Evolutionary conservation across 768 basidiomycete genomes (phyloP).

Genomic region (Amanita pallidorosea): DNA sequence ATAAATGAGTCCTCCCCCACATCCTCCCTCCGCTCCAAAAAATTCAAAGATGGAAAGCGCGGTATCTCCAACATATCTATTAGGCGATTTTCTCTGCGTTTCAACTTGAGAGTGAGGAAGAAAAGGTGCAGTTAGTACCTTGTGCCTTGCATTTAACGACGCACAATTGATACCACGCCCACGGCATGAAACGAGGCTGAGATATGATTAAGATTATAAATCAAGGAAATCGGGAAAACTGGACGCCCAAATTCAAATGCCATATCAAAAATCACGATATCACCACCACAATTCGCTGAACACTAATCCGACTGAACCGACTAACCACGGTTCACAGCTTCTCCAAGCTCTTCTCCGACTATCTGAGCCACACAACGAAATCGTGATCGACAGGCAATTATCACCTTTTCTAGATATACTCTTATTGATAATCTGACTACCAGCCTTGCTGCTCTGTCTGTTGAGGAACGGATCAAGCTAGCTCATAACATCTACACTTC

Average conservation of each 20-base stretch:
- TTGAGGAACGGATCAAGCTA: constrained; percentile 45
- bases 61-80: no score
- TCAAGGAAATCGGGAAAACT: constrained; percentile 1
- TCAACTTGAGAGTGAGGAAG: no score
- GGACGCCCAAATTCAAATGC: no score
- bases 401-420: neutral
- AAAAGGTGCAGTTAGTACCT: constrained; percentile 44
- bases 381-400: constrained; percentile 59
- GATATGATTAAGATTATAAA: constrained; percentile 16
- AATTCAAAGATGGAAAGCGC: no score
- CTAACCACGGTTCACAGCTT: constrained; percentile 76
- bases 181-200: neutral
- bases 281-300: constrained; percentile 2
- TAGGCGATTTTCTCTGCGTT: no score
- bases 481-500: constrained; percentile 52
- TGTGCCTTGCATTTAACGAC: constrained; percentile 53
- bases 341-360: constrained; percentile 76
- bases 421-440: neutral
- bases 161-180: constrained; percentile 14
- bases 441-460: constrained; percentile 49
- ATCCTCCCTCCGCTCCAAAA: no score
- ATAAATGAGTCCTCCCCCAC: no score
- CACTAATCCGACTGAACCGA: constrained; percentile 40
- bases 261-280: no score
- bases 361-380: constrained; percentile 50